Evolutionary conservation across 306 rosid species (phyloP), one percentile per base, ranked within the genome.

Genomic region (Prunus armeniaca): DNA sequence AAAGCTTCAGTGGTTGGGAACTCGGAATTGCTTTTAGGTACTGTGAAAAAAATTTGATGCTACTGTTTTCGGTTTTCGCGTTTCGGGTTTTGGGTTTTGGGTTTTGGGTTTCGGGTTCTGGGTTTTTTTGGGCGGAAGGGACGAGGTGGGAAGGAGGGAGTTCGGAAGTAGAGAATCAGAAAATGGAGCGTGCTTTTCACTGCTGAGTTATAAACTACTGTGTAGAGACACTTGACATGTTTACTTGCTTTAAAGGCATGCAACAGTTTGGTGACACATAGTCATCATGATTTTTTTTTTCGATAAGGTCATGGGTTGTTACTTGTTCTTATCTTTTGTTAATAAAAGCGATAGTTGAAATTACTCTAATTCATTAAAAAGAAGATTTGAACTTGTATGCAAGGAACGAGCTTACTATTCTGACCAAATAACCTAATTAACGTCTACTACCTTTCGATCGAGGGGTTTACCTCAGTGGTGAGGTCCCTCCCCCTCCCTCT

Each of bases 111-210:
- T 8, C 12, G n/a, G 46, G 38, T 12, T 11, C 38, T n/a, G 13
- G 19, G 45, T 71, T 32, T 28, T 45, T 27, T 73, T 62, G 66
- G 86, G 65, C 79, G 82, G 76, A 69, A 74, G 41, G 60, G 28
- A 57, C 49, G 74, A 73, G 77, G 76, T 41, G 77, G 80, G 76
- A 9, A 12, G 45, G 10, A 15, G 12, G 25, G 19, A 71, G 22
- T 12, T 27, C 7, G 43, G 43, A 34, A 38, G 9, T 57, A 22
- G 1, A 20, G 15, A 22, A 61, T 24, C 19, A 61, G 41, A 61
- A 27, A 27, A 0, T 24, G 1, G 65, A 11, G 14, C 9, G 63
- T 12, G 50, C 30, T 41, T 20, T 41, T 52, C 57, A 18, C 22
- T 18, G 57, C 20, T 18, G 12, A 47, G 12, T 12, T 9, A 47